Conservation (phyloP, 2,329 filamentous ascomycete species). For the Alternaria panax region DNA sequence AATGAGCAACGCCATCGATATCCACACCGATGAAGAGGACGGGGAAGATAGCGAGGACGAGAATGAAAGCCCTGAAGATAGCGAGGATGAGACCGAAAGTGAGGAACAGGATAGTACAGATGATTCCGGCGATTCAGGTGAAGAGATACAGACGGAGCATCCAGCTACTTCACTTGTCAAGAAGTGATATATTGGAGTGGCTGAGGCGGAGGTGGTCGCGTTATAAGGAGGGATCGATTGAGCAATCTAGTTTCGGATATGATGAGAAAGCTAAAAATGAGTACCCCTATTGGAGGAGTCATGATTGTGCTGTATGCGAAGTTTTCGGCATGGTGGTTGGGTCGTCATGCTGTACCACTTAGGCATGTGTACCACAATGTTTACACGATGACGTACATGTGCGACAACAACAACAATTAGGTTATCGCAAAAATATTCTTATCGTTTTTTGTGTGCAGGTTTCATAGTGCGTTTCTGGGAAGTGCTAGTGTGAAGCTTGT, state of each 20-base stretch:
- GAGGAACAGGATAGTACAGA: neutral
- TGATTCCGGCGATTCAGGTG: neutral
- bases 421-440: neutral
- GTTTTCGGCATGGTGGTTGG: neutral
- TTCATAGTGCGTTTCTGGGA: rapidly evolving
- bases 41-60: neutral
- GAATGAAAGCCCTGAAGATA: neutral
- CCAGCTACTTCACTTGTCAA: neutral
- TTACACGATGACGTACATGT: constrained; percentile 2
- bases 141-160: neutral
- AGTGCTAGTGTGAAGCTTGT: neutral
- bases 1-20: neutral
- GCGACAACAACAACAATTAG: constrained; percentile 1
- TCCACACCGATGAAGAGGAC: neutral
- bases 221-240: neutral
- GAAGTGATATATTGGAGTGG: neutral
- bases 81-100: neutral
- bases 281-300: neutral
- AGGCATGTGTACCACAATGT: neutral
- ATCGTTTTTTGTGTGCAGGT: neutral
- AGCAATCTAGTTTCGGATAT: neutral
- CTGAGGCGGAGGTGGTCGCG: no score
- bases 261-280: neutral
- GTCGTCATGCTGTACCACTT: neutral
- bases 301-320: neutral